Base-by-base conservation (phyloP, 441 rosid species). In the Pelargonium exstipulatum region DNA sequence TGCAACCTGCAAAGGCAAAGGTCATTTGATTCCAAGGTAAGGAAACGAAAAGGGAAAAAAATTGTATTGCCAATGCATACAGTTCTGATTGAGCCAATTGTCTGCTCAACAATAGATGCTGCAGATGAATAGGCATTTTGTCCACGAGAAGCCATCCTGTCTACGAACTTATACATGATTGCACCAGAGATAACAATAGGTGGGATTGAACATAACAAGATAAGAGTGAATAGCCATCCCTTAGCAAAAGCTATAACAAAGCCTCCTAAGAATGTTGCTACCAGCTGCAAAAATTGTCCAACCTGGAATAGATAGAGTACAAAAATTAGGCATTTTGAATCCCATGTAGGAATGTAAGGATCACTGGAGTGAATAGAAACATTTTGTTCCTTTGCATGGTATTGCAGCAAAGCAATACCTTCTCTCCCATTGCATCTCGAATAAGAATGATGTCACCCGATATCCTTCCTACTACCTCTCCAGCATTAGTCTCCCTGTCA, bases 381-480 rank as follows among this genome's bases (percentile, higher is more conserved):
- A 65, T 45, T 42, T 1, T 9, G 58, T 5, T 18, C 1, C 14
- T 26, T 60, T 20, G 18, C 45, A 5, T 8, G 37, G 35, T 48
- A 14, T 26, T 6, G 2, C 35, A 29, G 14, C 4, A 61, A 32
- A 10, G 7, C 12, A 9, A 5, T 83, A 89, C 97, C 90, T 89
- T 89, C 67, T 91, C 97, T 16, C 97, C 96, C 87, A 91, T 84
- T 62, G 96, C 92, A 13, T 91, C 91, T 76, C 86, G 97, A 76
- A 92, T 88, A 55, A 89, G 88, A 70, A 91, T 73, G 0, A 93
- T 91, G 73, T 91, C 97, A 1, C 96, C 91, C 0, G 97, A 89
- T 94, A 91, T 89, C 64, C 97, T 84, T 53, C 90, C 94, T 53
- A 91, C 80, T 57, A 91, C 84, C 49, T 91, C 96, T 48, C 97